phyloP scores from a whole-genome alignment of 768 basidiomycete genomes.

The Collybia mongolica region DNA sequence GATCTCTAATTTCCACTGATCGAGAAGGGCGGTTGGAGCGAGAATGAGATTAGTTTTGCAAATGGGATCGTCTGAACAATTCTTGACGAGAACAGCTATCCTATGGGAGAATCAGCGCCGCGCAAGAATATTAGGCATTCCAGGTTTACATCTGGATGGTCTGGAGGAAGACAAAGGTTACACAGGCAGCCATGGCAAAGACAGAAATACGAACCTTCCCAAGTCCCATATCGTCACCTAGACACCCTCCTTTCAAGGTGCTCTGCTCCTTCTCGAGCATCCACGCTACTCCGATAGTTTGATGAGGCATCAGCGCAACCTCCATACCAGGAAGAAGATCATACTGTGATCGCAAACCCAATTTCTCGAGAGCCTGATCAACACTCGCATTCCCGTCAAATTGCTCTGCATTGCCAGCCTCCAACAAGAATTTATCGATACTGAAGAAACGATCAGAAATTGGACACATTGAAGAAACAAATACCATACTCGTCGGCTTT shows the following conservation, averaged over 20 bases:
- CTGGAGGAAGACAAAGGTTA: conserved; percentile 17
- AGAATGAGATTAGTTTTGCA: conserved; percentile 69
- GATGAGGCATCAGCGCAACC: conserved; percentile 66
- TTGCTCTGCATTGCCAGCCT: conserved; percentile 54
- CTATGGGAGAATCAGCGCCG: conserved; percentile 20
- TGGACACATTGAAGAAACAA: not conserved
- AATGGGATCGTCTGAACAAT: conserved; percentile 44
- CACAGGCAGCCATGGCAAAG: conserved; percentile 1
- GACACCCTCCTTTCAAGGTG: conserved; percentile 42
- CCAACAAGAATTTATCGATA: conserved; percentile 51
- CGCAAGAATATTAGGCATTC: not conserved
- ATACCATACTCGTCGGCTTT: conserved; percentile 48
- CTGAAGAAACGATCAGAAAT: conserved; percentile 24
- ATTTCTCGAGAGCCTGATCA: conserved; percentile 50
- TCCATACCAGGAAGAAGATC: conserved; percentile 57
- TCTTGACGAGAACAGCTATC: conserved; percentile 60
- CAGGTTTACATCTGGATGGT: conserved; percentile 46
- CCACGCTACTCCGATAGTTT: conserved; percentile 62
- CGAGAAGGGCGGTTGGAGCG: conserved; percentile 62
- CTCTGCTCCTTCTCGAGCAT: conserved; percentile 52
- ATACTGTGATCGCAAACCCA: conserved; percentile 48
- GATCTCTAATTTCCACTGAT: conserved; percentile 65
- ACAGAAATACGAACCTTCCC: conserved; percentile 43
- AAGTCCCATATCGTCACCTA: conserved; percentile 60
- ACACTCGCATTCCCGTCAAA: conserved; percentile 63